Evolutionary conservation across 1,284 basidiomycete species (phyloP), one percentile per base, ranked within the genome.

Genomic region (Boletellus deceptivus): DNA sequence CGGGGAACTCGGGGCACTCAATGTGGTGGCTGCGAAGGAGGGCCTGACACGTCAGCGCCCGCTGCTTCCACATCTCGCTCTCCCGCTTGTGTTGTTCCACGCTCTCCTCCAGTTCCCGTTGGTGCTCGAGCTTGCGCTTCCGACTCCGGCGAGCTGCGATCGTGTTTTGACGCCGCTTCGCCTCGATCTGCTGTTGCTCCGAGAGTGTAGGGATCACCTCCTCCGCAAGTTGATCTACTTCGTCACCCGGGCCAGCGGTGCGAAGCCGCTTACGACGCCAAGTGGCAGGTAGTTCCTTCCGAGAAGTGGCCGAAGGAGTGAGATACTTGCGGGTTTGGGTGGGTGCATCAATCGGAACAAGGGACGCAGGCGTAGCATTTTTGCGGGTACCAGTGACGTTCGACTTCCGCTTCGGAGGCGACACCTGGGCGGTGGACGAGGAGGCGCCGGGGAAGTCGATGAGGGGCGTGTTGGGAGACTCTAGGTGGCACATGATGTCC

Each of bases 81-180:
- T 83, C 76, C 55, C 64, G 64, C 59, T 72, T 73, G 63, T 79
- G 67, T 36, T 60, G 67, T 39, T 79, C 78, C 29, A 83, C 62
- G 34, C 62, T 67, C 10, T 73, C 67, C 74, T 89, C 82, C 47
- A 91, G 68, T 59, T 77, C 72, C 53, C 78, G 75, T 61, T 86
- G 79, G 57, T 89, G 79, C 72, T 87, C 82, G 24, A 89, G 71
- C 76, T 91, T 92, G 38, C 90, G 77, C 77, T 83, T 83, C 7
- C 89, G 75, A 58, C 80, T 83, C 49, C 86, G 78, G 8, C 89
- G 76, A 36, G 89, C 89, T 0, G 89, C 90, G 13, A 92, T 67
- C 1, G 89, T 91, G 67, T 92, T 92, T 67, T 88, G 84, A 3
- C 85, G 76, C 39, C 89, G 79, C 76, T 92, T 92, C 22, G 75